Conservation (phyloP, 441 rosid species). For the Mallotus repandus region DNA sequence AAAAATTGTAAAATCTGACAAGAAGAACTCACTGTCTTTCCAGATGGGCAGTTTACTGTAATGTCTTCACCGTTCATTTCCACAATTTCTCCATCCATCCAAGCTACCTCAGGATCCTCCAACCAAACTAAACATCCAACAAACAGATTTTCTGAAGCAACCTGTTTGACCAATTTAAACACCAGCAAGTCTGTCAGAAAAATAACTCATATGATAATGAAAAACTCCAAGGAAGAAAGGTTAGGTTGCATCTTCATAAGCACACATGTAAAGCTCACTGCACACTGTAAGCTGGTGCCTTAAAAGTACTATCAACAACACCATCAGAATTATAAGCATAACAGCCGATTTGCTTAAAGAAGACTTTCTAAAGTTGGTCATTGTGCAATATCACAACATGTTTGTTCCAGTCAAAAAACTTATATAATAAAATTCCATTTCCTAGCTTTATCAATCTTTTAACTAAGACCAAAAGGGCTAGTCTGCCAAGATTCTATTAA, state of each 20-base stretch:
- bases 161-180: conserved; percentile 40
- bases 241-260: not conserved
- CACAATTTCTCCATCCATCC: conserved; percentile 85
- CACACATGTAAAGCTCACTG: not conserved
- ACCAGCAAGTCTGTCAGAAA: conserved; percentile 15
- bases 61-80: conserved; percentile 57
- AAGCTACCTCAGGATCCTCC: conserved; percentile 75
- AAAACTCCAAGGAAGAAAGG: not conserved
- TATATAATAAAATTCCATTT: no score
- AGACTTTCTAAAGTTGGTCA: no score
- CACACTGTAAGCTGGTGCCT: not conserved
- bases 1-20: not conserved
- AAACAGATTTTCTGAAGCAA: conserved; percentile 40
- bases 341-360: no score
- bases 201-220: not conserved
- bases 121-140: conserved; percentile 86
- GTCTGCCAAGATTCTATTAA: no score
- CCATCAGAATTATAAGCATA: not conserved
- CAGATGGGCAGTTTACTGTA: conserved; percentile 49
- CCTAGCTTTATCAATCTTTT: no score
- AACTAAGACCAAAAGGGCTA: no score
- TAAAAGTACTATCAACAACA: not conserved
- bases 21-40: conserved; percentile 56
- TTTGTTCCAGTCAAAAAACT: no score
- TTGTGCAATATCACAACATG: no score